Conservation (phyloP, 805 yeast species). For the Ogataea populi-albae region DNA sequence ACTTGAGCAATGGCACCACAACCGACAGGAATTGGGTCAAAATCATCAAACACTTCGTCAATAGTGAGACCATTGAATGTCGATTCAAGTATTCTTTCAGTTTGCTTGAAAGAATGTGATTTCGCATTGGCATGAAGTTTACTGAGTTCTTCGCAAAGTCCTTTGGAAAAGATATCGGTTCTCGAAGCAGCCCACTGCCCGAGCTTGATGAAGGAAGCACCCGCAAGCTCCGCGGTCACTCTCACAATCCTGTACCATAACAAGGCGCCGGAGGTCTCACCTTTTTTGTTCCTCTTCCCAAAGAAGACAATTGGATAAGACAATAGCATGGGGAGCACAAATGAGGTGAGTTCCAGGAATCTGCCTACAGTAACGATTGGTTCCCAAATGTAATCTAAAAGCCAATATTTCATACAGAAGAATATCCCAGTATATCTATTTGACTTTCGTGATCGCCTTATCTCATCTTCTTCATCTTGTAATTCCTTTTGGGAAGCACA, state of each 20-base stretch:
- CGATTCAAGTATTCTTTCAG: constrained; percentile 54
- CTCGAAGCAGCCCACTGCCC: constrained; percentile 99
- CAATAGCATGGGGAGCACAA: constrained; percentile 70
- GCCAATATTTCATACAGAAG: constrained; percentile 39
- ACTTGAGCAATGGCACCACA: constrained; percentile 99
- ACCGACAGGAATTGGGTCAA: constrained; percentile 75
- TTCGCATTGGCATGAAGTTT: constrained; percentile 79
- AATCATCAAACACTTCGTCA: constrained; percentile 78
- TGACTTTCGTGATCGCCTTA: constrained; percentile 30
- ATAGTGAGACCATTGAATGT: constrained; percentile 55
- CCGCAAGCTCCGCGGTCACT: constrained; percentile 73
- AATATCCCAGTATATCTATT: constrained; percentile 29
- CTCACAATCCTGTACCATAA: constrained; percentile 71
- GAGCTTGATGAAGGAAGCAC: constrained; percentile 85
- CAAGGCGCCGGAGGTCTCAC: constrained; percentile 58
- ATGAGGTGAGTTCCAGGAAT: constrained; percentile 59
- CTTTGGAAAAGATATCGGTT: constrained; percentile 84
- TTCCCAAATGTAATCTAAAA: constrained; percentile 58
- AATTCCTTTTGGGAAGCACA: constrained; percentile 58
- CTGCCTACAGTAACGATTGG: constrained; percentile 69
- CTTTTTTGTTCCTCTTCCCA: constrained; percentile 41
- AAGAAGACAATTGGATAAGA: constrained; percentile 60
- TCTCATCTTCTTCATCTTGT: constrained; percentile 33
- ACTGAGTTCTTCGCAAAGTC: constrained; percentile 73
- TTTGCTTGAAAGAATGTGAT: constrained; percentile 62